Evolutionary conservation across 371 early-diverging fungal genomes (phyloP).

Genomic region (Apophysomyces variabilis): DNA sequence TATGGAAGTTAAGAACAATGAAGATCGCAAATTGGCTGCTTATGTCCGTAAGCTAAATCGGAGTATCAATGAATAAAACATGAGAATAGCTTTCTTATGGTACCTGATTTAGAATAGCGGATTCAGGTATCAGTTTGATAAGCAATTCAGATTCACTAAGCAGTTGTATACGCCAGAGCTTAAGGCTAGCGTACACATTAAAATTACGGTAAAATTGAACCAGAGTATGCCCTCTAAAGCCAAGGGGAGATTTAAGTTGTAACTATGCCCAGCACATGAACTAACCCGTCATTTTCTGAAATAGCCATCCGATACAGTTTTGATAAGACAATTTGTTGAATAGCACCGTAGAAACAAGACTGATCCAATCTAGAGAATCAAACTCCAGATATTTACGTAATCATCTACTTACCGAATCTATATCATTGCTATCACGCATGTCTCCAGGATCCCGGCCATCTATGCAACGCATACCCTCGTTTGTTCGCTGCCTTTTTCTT

Average conservation of each 20-base stretch:
- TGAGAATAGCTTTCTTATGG: background rate
- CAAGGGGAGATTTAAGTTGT: background rate
- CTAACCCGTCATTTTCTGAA: constrained; percentile 1
- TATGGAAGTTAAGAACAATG: constrained; percentile 10
- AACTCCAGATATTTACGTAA: background rate
- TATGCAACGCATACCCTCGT: background rate
- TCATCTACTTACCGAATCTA: background rate
- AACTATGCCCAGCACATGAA: background rate
- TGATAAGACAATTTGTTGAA: constrained; percentile 14
- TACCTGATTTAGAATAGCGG: constrained; percentile 10
- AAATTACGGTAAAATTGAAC: constrained; percentile 10
- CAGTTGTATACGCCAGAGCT: constrained; percentile 16
- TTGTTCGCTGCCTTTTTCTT: background rate
- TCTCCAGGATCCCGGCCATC: background rate
- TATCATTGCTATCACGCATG: background rate
- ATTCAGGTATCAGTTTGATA: constrained; percentile 15
- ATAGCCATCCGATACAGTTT: constrained; percentile 12
- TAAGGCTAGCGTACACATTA: constrained; percentile 13
- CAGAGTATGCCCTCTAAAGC: constrained; percentile 3
- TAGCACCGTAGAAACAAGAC: constrained; percentile 2
- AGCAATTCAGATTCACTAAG: constrained; percentile 6
- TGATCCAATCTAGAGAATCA: background rate
- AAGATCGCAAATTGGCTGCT: constrained; percentile 5
- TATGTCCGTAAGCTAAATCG: background rate
- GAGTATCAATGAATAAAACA: background rate